Conservation (phyloP, 106 monocot species). For the Narthecium ossifragum region DNA sequence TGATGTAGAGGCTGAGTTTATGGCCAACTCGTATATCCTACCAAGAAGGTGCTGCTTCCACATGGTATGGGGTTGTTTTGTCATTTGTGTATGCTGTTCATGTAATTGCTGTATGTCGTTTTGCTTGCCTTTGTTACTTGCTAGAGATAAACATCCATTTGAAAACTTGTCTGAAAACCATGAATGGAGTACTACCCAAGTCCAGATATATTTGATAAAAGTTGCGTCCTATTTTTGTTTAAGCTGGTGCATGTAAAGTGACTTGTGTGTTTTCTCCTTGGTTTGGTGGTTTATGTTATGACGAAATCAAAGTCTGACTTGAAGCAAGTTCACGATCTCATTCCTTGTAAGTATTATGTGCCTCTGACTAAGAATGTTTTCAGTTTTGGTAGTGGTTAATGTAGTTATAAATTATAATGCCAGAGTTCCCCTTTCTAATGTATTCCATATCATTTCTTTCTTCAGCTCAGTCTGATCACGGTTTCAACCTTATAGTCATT, state of each 20-base stretch:
- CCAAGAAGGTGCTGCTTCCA: slow-evolving; percentile 53
- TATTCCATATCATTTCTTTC: background rate
- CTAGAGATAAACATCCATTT: background rate
- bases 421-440: background rate
- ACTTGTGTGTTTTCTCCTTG: background rate
- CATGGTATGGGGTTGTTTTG: slow-evolving; percentile 44
- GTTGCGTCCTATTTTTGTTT: background rate
- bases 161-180: background rate
- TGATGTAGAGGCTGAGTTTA: slow-evolving; percentile 63
- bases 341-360: slow-evolving; percentile 64
- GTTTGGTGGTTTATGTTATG: slow-evolving; percentile 5
- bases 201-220: background rate
- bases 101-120: background rate
- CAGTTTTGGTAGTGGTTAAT: background rate
- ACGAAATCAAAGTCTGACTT: slow-evolving; percentile 73
- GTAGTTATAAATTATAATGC: background rate
- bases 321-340: slow-evolving; percentile 60
- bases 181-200: background rate
- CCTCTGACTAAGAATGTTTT: background rate
- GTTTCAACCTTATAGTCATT: slow-evolving; percentile 85
- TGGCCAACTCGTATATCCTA: slow-evolving; percentile 50
- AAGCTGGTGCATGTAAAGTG: background rate
- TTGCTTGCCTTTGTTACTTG: background rate
- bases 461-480: slow-evolving; percentile 58
- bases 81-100: background rate